Evolutionary conservation across 1,139 yeast species (phyloP).

Genomic region (Pichia sp.): DNA sequence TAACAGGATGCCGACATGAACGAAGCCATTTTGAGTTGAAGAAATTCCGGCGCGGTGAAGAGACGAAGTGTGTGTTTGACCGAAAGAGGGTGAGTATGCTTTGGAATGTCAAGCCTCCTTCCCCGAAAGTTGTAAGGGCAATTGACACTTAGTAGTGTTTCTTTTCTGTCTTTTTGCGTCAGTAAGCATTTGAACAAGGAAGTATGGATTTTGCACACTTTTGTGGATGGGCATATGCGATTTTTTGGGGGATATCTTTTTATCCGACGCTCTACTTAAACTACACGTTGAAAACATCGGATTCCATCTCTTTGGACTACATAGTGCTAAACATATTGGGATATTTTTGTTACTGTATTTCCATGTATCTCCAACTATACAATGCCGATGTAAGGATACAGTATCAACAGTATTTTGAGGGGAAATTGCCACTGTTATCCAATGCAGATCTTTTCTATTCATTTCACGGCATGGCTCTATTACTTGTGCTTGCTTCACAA

Average conservation of each 20-base stretch:
- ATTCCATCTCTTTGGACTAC: constrained; percentile 44
- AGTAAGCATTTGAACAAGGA: too few species aligned
- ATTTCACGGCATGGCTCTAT: constrained; percentile 39
- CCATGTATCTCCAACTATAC: constrained; percentile 38
- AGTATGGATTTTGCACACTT: constrained; percentile 17
- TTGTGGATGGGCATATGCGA: constrained; percentile 33
- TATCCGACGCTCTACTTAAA: constrained; percentile 43
- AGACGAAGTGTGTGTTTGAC: not conserved
- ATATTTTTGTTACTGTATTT: constrained; percentile 37
- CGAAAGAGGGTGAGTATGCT: not conserved
- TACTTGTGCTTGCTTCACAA: constrained; percentile 37
- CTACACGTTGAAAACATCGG: constrained; percentile 36
- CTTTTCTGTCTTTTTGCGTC: too few species aligned
- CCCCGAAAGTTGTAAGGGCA: too few species aligned
- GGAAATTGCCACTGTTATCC: constrained; percentile 37
- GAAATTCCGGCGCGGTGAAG: not conserved
- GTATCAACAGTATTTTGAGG: constrained; percentile 33
- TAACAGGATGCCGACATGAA: not conserved
- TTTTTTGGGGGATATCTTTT: constrained; percentile 39
- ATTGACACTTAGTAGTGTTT: too few species aligned
- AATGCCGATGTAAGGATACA: constrained; percentile 36
- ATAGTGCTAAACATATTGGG: constrained; percentile 41
- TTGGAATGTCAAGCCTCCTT: too few species aligned
- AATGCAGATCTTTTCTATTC: constrained; percentile 41
- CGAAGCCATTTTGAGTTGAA: constrained; percentile 1